Base-by-base conservation (phyloP, 352 stramenopile species). In the Globisporangium echinulatum region DNA sequence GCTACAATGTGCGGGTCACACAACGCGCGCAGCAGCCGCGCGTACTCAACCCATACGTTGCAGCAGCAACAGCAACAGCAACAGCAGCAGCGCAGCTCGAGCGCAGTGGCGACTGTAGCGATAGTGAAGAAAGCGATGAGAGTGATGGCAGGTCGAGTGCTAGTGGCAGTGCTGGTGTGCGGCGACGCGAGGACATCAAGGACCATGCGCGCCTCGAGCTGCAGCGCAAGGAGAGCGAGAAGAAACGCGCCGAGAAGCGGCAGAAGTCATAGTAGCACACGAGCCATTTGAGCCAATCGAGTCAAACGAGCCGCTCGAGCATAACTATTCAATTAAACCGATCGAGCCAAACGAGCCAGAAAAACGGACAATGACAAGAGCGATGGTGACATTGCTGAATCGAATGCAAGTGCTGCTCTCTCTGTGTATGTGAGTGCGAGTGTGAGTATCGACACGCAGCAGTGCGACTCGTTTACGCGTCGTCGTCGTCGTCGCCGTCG, bases 1-100 rank as follows among this genome's bases (percentile, higher is more conserved):
- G 77, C 39, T 92, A 82, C 72, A 94, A 94, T 57, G 71, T 92
- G 17, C 81, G 85, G 57, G 76, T 92, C n/a, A 73, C 67, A 8
- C 65, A 66, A 39, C 70, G 56, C 9, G 7, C 46, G 5, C 66
- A 68, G 40, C 40, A 7, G 11, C 70, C 85, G 55, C 77, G 72
- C 3, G 73, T 69, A 9, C 79, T 86, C 74, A 89, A 89, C 49
- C 79, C 81, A 62, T 91, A 88, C 58, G 61, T 79, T n/a, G 61
- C 7, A 44, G 17, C 17, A 19, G 17, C 17, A 19, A 19, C 17
- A 19, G 17, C 17, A 19, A 44, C 7, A 44, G 7, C 7, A 44
- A 44, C 7, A 44, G 40, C 25, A 25, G 25, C 25, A 25, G 25
- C 25, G 25, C 25, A 25, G 25, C 25, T 2, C 25, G 25, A 25